These are phyloP conservation scores for Gloeophyllum trabeum DNA, from an alignment of 768 basidiomycete species.

Conservation along the genomic window DNA sequence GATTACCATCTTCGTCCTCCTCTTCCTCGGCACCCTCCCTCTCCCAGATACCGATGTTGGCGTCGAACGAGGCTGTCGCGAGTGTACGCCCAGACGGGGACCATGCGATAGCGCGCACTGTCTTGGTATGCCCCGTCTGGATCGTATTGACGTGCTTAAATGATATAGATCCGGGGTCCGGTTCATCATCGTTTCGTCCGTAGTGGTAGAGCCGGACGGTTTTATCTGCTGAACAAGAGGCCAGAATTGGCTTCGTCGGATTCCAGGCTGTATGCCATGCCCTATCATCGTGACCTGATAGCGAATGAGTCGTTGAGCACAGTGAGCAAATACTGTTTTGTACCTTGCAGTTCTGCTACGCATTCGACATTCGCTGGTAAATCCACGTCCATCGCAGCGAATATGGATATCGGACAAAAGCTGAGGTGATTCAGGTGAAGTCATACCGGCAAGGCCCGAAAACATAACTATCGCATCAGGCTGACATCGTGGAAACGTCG, in stretches of 20 bases:
- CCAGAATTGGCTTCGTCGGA: slow-evolving; percentile 65
- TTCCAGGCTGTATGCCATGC: slow-evolving; percentile 91
- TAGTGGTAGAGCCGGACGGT: slow-evolving; percentile 81
- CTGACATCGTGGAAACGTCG: too few relatives aligned
- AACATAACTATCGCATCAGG: too few relatives aligned
- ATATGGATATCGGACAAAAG: too few relatives aligned
- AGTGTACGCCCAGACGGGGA: slow-evolving; percentile 77
- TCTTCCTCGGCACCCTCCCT: slow-evolving; percentile 38
- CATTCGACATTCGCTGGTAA: background rate
- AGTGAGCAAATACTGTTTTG: background rate
- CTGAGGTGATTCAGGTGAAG: too few relatives aligned
- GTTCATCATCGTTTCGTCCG: slow-evolving; percentile 12
- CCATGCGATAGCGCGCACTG: slow-evolving; percentile 83
- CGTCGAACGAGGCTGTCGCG: slow-evolving; percentile 90
- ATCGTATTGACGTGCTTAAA: slow-evolving; percentile 58
- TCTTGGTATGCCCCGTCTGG: slow-evolving; percentile 76
- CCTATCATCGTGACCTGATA: slow-evolving; percentile 64
- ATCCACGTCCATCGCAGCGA: background rate
- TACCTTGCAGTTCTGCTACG: background rate
- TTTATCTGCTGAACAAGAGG: slow-evolving; percentile 94
- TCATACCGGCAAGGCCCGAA: too few relatives aligned
- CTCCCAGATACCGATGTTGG: slow-evolving; percentile 88
- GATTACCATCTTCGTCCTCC: slow-evolving; percentile 12
- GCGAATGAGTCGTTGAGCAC: background rate
- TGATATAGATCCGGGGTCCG: slow-evolving; percentile 13